Evolutionary conservation across 306 rosid genomes (phyloP).

Genomic region (Geum urbanum): DNA sequence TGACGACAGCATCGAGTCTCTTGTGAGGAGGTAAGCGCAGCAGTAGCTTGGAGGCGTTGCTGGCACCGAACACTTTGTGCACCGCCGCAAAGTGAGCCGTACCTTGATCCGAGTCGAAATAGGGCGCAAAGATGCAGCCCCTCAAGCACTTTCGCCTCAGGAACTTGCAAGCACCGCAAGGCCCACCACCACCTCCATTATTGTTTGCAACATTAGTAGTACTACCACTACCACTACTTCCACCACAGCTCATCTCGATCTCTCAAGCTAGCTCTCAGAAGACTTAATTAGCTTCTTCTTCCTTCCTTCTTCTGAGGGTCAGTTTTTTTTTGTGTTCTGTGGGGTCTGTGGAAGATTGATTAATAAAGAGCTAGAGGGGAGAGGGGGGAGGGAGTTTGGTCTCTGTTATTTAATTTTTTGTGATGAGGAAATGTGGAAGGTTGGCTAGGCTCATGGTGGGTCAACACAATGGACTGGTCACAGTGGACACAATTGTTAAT

Average conservation of each 20-base stretch:
- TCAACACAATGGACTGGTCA: constrained; percentile 28
- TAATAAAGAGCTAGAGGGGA: neutral
- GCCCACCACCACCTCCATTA: constrained; percentile 40
- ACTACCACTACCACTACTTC: neutral
- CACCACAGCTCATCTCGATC: constrained; percentile 27
- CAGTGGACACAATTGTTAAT: constrained; percentile 13
- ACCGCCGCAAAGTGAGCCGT: constrained; percentile 86
- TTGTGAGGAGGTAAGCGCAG: constrained; percentile 50
- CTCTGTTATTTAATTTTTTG: neutral
- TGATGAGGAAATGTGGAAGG: constrained; percentile 20
- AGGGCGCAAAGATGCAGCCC: constrained; percentile 87
- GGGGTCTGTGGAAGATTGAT: constrained; percentile 7
- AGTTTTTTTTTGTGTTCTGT: constrained; percentile 29
- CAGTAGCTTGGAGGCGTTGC: constrained; percentile 90
- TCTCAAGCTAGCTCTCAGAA: neutral
- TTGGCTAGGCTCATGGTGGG: constrained; percentile 49
- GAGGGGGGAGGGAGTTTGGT: neutral
- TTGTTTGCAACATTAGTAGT: neutral
- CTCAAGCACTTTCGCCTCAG: constrained; percentile 72
- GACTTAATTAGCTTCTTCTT: constrained; percentile 18
- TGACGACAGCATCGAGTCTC: constrained; percentile 69
- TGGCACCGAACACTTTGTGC: constrained; percentile 94
- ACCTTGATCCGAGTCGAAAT: constrained; percentile 80
- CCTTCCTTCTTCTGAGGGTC: neutral
- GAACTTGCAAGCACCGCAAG: constrained; percentile 96